These are phyloP conservation scores for Pichia sp. DNA, from an alignment of 1,139 yeast genomes.

Conservation along the genomic window DNA sequence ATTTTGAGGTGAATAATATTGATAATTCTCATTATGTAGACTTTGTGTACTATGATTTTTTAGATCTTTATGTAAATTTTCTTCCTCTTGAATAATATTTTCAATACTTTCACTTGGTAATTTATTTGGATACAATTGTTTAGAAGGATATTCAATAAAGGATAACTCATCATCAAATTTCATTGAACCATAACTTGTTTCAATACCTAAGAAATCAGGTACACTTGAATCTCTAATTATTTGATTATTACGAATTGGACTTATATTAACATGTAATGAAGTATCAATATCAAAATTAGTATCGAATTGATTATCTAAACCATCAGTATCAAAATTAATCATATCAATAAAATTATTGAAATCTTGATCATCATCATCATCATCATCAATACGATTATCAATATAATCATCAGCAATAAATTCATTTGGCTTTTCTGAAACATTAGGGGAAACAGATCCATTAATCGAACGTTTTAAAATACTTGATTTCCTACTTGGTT, in stretches of 20 bases:
- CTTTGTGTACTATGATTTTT: conserved; percentile 5
- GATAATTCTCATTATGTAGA: conserved; percentile 2
- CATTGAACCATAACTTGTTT: conserved; percentile 10
- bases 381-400: background rate
- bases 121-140: background rate
- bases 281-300: conserved; percentile 24
- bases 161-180: conserved; percentile 11
- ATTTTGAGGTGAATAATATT: background rate
- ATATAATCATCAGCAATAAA: background rate
- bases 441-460: background rate
- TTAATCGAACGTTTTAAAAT: conserved; percentile 15
- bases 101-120: conserved; percentile 14
- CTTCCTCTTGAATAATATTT: conserved; percentile 13
- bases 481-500: conserved; percentile 15
- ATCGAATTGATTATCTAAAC: conserved; percentile 17
- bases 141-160: background rate
- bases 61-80: conserved; percentile 5
- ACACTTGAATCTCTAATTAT: conserved; percentile 11
- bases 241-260: conserved; percentile 9
- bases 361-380: conserved; percentile 26
- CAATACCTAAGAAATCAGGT: conserved; percentile 16
- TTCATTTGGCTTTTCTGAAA: background rate
- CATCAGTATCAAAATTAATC: conserved; percentile 52
- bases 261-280: conserved; percentile 12
- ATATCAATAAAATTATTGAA: conserved; percentile 59